Base-by-base conservation (phyloP, 352 stramenopile species). In the Globisporangium cylindrosporum region DNA sequence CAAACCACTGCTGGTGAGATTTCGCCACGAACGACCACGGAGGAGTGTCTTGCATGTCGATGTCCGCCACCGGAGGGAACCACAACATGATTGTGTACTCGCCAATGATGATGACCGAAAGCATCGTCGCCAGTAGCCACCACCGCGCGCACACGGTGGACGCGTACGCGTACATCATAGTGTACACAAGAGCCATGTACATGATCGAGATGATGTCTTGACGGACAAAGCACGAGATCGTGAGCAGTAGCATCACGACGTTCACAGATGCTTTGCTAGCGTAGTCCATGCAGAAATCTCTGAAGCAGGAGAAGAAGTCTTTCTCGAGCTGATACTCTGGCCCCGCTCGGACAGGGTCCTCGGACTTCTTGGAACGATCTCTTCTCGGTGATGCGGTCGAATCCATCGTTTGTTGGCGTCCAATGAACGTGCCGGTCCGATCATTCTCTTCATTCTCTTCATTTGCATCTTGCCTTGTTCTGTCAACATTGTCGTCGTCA, bases 151-250 rank as follows among this genome's bases (percentile, higher is more conserved):
- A 91, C 8, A 93, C 78, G 0, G 71, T 88, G 5, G 77, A 55
- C n/a, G 84, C 71, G 5, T 61, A 61, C 4, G 88, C 84, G 55
- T 91, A 90, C 85, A 93, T 94, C 69, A 94, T 86, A n/a, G 54
- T 70, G 66, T 89, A 89, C n/a, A 96, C 83, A 15, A 92, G 72
- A 7, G 91, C n/a, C 66, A 96, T 82, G 70, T 93, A 94, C 41
- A 84, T 43, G 34, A 94, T 76, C 15, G 88, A 89, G 41, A 94
- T 79, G 20, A 92, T 66, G 59, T 94, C 86, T 69, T 86, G 80
- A 59, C 92, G 88, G 1, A 91, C 73, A 65, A 95, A 96, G 55
- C 81, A 80, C 22, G 88, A 92, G n/a, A 91, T 75, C 55, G 84
- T 90, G 8, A 96, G 64, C 65, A 91, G 59, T 1, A 94, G 69